Evolutionary conservation across 306 rosid genomes (phyloP).

Genomic region (Biancaea sappan): DNA sequence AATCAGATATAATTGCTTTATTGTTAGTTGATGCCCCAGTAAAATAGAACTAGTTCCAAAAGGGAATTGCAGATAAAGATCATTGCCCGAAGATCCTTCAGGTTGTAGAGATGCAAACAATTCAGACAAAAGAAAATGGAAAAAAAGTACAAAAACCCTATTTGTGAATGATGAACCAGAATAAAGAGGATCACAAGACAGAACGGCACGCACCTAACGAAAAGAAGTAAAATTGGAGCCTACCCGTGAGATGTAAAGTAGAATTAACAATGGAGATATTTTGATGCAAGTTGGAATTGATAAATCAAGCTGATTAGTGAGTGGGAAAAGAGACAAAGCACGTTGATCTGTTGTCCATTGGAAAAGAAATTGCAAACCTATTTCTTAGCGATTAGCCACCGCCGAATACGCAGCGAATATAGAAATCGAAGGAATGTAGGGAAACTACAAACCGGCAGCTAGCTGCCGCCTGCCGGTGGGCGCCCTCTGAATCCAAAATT

Average conservation of each 20-base stretch:
- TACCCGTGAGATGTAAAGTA: background rate
- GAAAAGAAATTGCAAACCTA: background rate
- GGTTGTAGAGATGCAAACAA: background rate
- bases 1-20: background rate
- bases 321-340: background rate
- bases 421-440: background rate
- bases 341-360: background rate
- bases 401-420: background rate
- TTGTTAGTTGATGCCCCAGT: background rate
- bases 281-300: background rate
- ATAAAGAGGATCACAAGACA: background rate
- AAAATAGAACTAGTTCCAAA: background rate
- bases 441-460: background rate
- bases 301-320: background rate
- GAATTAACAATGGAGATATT: background rate
- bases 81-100: background rate
- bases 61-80: background rate
- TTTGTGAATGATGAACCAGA: background rate
- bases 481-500: too few species aligned
- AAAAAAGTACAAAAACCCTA: background rate
- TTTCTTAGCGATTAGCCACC: background rate
- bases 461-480: background rate
- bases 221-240: background rate
- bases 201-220: background rate
- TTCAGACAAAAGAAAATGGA: background rate